These are phyloP conservation scores for Cryoendolithus antarcticus DNA, from an alignment of 2,329 filamentous ascomycete genomes.

Conservation along the genomic window DNA sequence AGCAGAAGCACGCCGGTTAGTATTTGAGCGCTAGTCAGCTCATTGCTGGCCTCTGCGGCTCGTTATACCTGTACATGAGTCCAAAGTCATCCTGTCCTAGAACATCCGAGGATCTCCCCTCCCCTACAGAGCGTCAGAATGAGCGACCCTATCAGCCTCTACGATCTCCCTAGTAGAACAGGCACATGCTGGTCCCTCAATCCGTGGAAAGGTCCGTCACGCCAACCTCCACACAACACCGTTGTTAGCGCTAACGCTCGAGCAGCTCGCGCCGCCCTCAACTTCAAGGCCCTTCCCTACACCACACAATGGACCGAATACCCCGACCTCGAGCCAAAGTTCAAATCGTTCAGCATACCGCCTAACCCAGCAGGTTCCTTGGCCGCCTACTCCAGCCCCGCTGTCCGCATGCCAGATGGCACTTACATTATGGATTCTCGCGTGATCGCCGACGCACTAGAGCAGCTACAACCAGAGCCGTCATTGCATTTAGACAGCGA, in stretches of 20 bases:
- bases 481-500: constrained; percentile 46
- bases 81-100: too few species aligned
- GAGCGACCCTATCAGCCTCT: constrained; percentile 35
- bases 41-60: too few species aligned
- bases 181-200: constrained; percentile 51
- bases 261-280: constrained; percentile 51
- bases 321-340: constrained; percentile 42
- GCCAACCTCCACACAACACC: neutral
- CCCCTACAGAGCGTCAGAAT: too few species aligned
- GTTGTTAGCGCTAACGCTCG: constrained; percentile 5
- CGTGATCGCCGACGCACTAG: constrained; percentile 47
- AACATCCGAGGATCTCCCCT: too few species aligned
- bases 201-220: constrained; percentile 45
- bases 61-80: too few species aligned
- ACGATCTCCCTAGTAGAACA: constrained; percentile 48
- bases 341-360: constrained; percentile 40
- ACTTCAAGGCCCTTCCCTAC: constrained; percentile 57
- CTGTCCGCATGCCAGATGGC: constrained; percentile 43
- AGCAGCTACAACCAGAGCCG: constrained; percentile 46
- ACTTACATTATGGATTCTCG: constrained; percentile 52
- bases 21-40: too few species aligned
- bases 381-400: constrained; percentile 42
- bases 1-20: too few species aligned
- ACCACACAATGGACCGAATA: constrained; percentile 59
- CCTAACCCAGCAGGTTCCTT: constrained; percentile 30